These are phyloP conservation scores for Fusarium caatingaense DNA, from an alignment of 2,329 filamentous ascomycete genomes.

Conservation along the genomic window DNA sequence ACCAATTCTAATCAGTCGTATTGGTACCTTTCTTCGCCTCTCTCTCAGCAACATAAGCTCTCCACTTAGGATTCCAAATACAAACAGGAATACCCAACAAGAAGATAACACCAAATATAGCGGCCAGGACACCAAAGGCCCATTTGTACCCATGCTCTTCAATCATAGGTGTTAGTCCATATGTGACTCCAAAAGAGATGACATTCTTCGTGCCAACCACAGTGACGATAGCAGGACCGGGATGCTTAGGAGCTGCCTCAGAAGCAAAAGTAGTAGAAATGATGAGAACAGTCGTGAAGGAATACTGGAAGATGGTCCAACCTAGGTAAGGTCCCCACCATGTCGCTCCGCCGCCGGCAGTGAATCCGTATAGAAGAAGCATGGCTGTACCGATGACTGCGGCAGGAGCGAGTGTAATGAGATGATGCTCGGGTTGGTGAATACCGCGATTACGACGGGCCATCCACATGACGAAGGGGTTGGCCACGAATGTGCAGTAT, in stretches of 20 bases:
- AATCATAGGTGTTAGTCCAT: conserved; percentile 13
- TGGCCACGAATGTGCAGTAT: conserved; percentile 15
- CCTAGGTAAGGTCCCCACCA: conserved; percentile 21
- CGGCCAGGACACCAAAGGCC: conserved; percentile 13
- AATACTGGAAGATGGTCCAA: conserved; percentile 23
- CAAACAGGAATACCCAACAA: conserved; percentile 32
- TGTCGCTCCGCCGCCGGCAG: neutral
- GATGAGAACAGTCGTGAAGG: conserved; percentile 11
- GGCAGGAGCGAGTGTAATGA: conserved; percentile 27
- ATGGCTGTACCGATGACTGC: conserved; percentile 26
- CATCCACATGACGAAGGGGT: conserved; percentile 22
- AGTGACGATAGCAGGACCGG: conserved; percentile 14
- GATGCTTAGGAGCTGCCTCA: conserved; percentile 18
- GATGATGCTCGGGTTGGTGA: conserved; percentile 30
- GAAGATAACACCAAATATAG: conserved; percentile 29
- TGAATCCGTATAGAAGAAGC: conserved; percentile 27
- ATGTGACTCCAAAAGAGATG: conserved; percentile 13
- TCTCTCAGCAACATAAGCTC: conserved; percentile 14
- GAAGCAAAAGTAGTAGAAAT: conserved; percentile 15
- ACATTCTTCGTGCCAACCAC: conserved; percentile 20
- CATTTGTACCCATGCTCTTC: conserved; percentile 8
- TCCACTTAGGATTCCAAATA: conserved; percentile 28
- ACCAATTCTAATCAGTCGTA: neutral
- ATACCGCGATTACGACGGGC: conserved; percentile 29
- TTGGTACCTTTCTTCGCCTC: conserved; percentile 8